Evolutionary conservation across 2,329 filamentous ascomycete species (phyloP).

Genomic region (Fusarium fujikuroi): DNA sequence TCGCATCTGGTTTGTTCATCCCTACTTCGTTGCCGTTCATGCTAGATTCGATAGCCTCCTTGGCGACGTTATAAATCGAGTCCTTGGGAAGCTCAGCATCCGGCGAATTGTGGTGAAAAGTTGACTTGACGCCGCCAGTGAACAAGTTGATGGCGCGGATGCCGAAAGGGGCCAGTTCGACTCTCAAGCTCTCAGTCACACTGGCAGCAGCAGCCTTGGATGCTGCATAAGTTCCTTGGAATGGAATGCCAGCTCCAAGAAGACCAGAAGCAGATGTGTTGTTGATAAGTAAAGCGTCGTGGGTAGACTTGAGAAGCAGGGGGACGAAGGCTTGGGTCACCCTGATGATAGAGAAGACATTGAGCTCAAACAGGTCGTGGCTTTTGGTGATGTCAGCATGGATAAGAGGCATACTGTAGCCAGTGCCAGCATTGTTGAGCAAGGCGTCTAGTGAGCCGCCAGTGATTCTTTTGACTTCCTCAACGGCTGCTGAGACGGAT

Average conservation of each 20-base stretch:
- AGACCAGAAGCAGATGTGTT: constrained; percentile 30
- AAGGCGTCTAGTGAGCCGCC: constrained; percentile 45
- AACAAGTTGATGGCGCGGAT: constrained; percentile 43
- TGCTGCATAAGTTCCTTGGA: constrained; percentile 44
- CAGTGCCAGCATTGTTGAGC: constrained; percentile 46
- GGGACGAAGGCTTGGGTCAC: constrained; percentile 41
- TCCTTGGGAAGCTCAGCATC: neutral
- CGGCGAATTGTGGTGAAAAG: constrained; percentile 17
- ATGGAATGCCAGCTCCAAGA: constrained; percentile 15
- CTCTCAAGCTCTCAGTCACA: constrained; percentile 40
- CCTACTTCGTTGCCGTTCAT: constrained; percentile 15
- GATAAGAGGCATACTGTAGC: constrained; percentile 41
- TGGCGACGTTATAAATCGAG: constrained; percentile 32
- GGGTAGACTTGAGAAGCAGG: constrained; percentile 28
- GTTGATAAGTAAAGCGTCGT: constrained; percentile 30
- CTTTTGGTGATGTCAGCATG: constrained; percentile 34
- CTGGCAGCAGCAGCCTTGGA: constrained; percentile 43
- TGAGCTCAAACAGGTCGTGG: constrained; percentile 40
- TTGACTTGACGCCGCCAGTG: constrained; percentile 41
- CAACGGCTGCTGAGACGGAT: constrained; percentile 35
- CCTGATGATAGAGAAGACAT: constrained; percentile 41
- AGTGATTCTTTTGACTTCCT: constrained; percentile 24
- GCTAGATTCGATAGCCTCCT: constrained; percentile 17
- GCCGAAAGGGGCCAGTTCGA: constrained; percentile 44
- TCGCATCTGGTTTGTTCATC: neutral